Evolutionary conservation across 2,329 filamentous ascomycete genomes (phyloP), one percentile per base, ranked within the genome.

Genomic region (Dactylellina drechsleri): DNA sequence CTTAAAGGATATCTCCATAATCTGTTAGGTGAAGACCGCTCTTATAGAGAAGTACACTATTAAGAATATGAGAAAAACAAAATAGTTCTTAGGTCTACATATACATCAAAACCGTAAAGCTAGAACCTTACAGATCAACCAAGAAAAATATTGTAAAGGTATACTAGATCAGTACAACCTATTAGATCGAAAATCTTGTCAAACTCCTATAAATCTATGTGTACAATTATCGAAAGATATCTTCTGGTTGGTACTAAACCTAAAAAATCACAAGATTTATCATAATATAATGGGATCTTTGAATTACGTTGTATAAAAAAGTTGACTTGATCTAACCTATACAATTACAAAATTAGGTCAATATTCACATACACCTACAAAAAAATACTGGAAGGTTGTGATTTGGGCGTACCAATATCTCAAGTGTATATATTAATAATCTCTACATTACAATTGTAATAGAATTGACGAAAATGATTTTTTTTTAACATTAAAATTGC

Each of bases 281-380:
- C 13, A 41, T 41, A 41, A 41, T 41, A 41, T 41, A 13, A 7
- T 41, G 13, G 13, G 13, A 7, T 7, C 13, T 41, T 41, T 41
- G 13, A 41, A 7, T 7, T 41, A 41, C 13, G 13, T 41, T 41
- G 13, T 41, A 41, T 41, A 41, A 41, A 41, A 41, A 7, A 54
- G 6, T 54, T 4, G 26, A 54, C 13, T 40, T 2, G 36, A 56
- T 40, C 36, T 56, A 15, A 40, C 26, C n/a, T 56, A 56, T 56
- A 56, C 36, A 31, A 36, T 56, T 23, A 56, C 16, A 23, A 56
- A 56, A 40, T 40, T 56, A 56, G 20, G 16, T 1, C 16, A 56
- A 40, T 56, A 56, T 40, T 31, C 16, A 15, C 1, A 16, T 56
- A 56, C 3, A 5, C 16, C n/a, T n/a, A n/a, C n/a, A n/a, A n/a